Percentiles rank a stretch among this genome's conserved stretches.
phyloP scores from a whole-genome alignment of 176 grass and related monocot species.

The Thalia dealbata region DNA sequence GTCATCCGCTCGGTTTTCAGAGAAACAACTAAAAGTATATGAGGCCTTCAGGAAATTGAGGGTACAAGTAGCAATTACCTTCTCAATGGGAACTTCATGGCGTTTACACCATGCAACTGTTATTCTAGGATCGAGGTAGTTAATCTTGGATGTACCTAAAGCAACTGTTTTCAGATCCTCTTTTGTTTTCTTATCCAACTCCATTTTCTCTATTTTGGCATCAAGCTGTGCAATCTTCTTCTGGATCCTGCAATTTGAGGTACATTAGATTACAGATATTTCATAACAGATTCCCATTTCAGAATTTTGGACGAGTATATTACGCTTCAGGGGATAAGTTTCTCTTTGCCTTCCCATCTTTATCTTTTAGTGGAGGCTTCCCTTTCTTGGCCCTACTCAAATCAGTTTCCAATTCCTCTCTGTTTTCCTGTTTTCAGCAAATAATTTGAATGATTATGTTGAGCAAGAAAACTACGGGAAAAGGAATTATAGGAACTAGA shows the following conservation, averaged over 20 bases:
- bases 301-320: slow-evolving; percentile 23
- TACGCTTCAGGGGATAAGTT: slow-evolving; percentile 75
- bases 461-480: neutral
- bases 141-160: slow-evolving; percentile 93
- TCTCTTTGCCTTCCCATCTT: slow-evolving; percentile 80
- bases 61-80: slow-evolving; percentile 35
- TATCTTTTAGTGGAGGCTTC: slow-evolving; percentile 57
- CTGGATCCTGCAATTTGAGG: slow-evolving; percentile 58
- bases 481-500: slow-evolving; percentile 12
- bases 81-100: slow-evolving; percentile 96
- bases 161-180: slow-evolving; percentile 92
- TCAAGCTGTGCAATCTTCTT: slow-evolving; percentile 62
- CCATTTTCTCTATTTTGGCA: slow-evolving; percentile 84
- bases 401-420: slow-evolving; percentile 66
- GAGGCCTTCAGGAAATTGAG: neutral
- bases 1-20: neutral
- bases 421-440: slow-evolving; percentile 34
- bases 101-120: slow-evolving; percentile 97
- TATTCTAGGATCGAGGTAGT: slow-evolving; percentile 96
- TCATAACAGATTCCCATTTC: slow-evolving; percentile 1
- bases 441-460: neutral
- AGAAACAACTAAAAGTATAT: neutral
- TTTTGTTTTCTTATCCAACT: slow-evolving; percentile 77
- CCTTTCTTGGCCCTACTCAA: slow-evolving; percentile 70
- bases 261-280: slow-evolving; percentile 22